phyloP scores from a whole-genome alignment of 176 grass and related monocot genomes.

The Dendrocalamus sinicus region DNA sequence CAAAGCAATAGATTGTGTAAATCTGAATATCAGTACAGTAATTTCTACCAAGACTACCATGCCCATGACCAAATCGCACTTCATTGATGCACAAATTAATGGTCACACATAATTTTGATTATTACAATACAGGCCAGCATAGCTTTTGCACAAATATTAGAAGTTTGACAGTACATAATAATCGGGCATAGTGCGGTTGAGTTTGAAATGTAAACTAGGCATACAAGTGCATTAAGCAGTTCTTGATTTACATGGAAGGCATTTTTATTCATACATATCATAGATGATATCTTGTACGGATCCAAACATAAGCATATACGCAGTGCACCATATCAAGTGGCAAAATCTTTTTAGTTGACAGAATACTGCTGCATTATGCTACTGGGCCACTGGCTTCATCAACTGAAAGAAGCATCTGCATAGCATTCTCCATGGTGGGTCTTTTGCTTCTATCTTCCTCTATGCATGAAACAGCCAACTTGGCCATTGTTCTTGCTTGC shows the following conservation, averaged over 20 bases:
- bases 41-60: not conserved
- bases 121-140: not conserved
- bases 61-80: not conserved
- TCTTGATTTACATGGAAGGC: not conserved
- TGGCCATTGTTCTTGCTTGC: slow-evolving; percentile 50
- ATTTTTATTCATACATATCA: not conserved
- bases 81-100: not conserved
- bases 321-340: not conserved
- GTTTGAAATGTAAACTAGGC: not conserved
- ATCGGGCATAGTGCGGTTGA: not conserved
- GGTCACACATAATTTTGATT: not conserved
- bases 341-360: not conserved
- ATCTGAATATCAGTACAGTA: not conserved
- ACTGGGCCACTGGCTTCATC: slow-evolving; percentile 40
- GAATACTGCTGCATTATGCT: slow-evolving; percentile 16
- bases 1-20: not conserved
- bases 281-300: not conserved
- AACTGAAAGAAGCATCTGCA: slow-evolving; percentile 55
- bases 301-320: not conserved
- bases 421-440: slow-evolving; percentile 50
- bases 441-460: slow-evolving; percentile 53
- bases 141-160: not conserved
- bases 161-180: not conserved
- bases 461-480: slow-evolving; percentile 47
- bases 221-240: not conserved